These are phyloP conservation scores for Flaveria bidentis DNA, from an alignment of 129 eudicot species.

Conservation along the genomic window DNA sequence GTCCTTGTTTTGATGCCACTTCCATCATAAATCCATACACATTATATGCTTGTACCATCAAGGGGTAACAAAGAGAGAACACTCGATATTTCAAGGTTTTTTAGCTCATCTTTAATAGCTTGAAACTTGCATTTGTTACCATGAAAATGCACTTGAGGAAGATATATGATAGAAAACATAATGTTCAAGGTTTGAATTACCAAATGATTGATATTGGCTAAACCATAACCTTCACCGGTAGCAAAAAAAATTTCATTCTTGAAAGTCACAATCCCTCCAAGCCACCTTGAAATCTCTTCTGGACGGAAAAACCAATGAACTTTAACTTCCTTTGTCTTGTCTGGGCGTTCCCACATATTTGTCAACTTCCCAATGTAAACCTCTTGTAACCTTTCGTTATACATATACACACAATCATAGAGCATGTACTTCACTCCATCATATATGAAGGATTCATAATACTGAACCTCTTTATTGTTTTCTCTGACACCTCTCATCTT, in stretches of 20 bases:
- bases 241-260: constrained; percentile 75
- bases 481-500: constrained; percentile 51
- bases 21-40: constrained; percentile 7
- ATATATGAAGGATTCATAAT: constrained; percentile 69
- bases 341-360: constrained; percentile 64
- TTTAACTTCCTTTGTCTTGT: constrained; percentile 55
- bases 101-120: constrained; percentile 14
- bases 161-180: constrained; percentile 15
- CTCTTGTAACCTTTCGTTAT: constrained; percentile 47
- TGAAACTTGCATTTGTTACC: constrained; percentile 8
- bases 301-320: constrained; percentile 80
- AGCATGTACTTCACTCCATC: constrained; percentile 61
- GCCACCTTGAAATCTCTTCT: constrained; percentile 51
- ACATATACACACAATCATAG: constrained; percentile 71
- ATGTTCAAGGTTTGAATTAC: constrained; percentile 38
- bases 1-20: not conserved
- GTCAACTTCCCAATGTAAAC: constrained; percentile 70
- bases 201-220: constrained; percentile 67
- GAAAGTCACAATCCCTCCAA: constrained; percentile 39
- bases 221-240: constrained; percentile 72
- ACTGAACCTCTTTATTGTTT: constrained; percentile 47
- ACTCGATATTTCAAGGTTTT: too few relatives aligned
- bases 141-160: constrained; percentile 14
- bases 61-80: not conserved
- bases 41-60: not conserved